These are phyloP conservation scores for Patellaria atrata DNA, from an alignment of 495 filamentous ascomycete genomes.

Conservation along the genomic window DNA sequence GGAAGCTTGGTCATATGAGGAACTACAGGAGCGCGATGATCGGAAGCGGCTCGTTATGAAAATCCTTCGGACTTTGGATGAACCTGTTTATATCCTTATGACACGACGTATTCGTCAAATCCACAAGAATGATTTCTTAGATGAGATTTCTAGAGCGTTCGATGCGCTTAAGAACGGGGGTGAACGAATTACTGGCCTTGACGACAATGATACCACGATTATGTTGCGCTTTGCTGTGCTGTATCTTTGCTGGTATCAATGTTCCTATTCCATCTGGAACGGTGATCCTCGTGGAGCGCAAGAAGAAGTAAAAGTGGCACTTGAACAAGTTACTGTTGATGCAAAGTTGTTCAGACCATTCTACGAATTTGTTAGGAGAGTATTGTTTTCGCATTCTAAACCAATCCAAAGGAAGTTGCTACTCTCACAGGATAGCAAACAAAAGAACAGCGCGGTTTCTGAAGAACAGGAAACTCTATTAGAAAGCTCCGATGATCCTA, in stretches of 20 bases:
- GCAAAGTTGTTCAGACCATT: too few relatives aligned
- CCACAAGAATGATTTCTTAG: slow-evolving; percentile 6
- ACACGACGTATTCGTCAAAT: slow-evolving; percentile 3
- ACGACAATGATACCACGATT: too few relatives aligned
- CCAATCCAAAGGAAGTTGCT: too few relatives aligned
- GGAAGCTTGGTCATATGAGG: slow-evolving; percentile 14
- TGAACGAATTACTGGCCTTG: too few relatives aligned
- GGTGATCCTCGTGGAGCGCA: not conserved
- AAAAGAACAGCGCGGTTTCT: too few relatives aligned
- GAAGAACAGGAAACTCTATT: too few relatives aligned
- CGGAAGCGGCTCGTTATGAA: slow-evolving; percentile 24
- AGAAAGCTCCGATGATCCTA: not conserved
- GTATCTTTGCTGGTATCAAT: slow-evolving; percentile 12
- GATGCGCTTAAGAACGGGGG: slow-evolving; percentile 7
- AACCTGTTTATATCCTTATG: slow-evolving; percentile 3
- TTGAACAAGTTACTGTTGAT: too few relatives aligned
- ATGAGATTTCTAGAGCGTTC: slow-evolving; percentile 9
- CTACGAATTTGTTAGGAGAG: too few relatives aligned
- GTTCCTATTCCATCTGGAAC: slow-evolving; percentile 1
- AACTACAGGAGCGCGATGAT: slow-evolving; percentile 12
- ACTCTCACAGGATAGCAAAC: too few relatives aligned
- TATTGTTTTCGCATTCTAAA: too few relatives aligned
- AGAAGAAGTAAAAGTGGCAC: too few relatives aligned
- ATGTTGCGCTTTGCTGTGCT: too few relatives aligned
- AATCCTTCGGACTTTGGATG: slow-evolving; percentile 10